Evolutionary conservation across 2,329 filamentous ascomycete species (phyloP), one percentile per base, ranked within the genome.

Genomic region (Hypoxylon sp.): DNA sequence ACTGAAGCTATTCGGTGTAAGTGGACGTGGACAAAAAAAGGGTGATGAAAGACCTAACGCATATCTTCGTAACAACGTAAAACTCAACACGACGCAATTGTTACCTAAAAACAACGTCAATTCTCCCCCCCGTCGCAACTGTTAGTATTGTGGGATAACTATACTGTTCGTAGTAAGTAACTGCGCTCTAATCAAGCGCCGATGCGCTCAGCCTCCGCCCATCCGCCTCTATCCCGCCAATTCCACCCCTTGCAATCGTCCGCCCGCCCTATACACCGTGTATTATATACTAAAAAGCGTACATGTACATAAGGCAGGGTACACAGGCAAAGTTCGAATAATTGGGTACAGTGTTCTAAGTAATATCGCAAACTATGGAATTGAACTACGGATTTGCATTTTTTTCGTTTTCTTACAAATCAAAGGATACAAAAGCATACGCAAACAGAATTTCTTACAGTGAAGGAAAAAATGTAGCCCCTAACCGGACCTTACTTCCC

Each of bases 61-160:
- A 56, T 10, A 27, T 21, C 8, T 62, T 52, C 27, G 53, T 56
- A 68, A 65, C 57, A 55, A 19, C 11, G 10, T 47, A n/a, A 21
- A 54, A 54, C 32, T 7, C 8, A 27, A 62, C 31, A 24, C 53
- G 47, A 62, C 53, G 57, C 53, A 67, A 62, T 62, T 65, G 51
- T 65, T 65, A 67, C 55, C 48, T 62, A 67, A 59, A 35, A 24
- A 11, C 19, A 42, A 67, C 64, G 64, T 70, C 67, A 67, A 65
- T 6, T 56, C 19, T 11, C 29, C 17, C 17, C 32, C 39, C 24
- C 2, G n/a, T 44, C 17, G 39, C 39, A 44, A 44, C 19, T 44
- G 7, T 44, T 8, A 4, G 19, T 44, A 44, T 27, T 27, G 5
- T 27, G 24, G 24, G 24, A 27, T 17, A 11, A 44, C 27, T 47